Evolutionary conservation across 2,329 filamentous ascomycete genomes (phyloP).

Genomic region (Diaporthe amygdali): DNA sequence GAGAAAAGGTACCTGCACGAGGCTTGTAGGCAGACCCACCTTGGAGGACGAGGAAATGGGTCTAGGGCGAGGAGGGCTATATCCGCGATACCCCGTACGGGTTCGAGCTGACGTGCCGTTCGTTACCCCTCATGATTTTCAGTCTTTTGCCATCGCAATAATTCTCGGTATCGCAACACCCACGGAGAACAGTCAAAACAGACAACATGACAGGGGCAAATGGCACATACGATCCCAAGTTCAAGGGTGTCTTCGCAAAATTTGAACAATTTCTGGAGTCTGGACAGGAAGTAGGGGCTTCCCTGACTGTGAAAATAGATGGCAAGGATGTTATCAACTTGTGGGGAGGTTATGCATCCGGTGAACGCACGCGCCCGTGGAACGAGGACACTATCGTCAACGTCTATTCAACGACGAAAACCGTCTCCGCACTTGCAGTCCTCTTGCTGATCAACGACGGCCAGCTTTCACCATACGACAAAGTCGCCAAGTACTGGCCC

Average conservation of each 20-base stretch:
- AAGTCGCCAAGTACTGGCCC: slow-evolving; percentile 2
- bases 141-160: no score
- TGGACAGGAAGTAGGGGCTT: slow-evolving; percentile 1
- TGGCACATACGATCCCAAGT: not conserved
- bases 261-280: not conserved
- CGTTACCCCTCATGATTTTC: no score
- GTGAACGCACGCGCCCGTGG: not conserved
- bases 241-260: not conserved
- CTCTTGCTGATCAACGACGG: slow-evolving; percentile 1
- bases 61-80: no score
- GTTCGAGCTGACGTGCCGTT: no score
- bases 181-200: not conserved
- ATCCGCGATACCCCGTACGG: no score
- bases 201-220: not conserved
- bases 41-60: no score
- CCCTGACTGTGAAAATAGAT: not conserved
- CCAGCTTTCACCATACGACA: not conserved
- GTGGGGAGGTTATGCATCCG: not conserved
- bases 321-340: not conserved
- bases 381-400: slow-evolving; percentile 9
- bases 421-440: not conserved
- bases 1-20: no score
- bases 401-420: not conserved
- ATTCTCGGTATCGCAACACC: no score
- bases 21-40: no score